phyloP scores from a whole-genome alignment of 768 basidiomycete genomes.

The Daedaleopsis sinensis region DNA sequence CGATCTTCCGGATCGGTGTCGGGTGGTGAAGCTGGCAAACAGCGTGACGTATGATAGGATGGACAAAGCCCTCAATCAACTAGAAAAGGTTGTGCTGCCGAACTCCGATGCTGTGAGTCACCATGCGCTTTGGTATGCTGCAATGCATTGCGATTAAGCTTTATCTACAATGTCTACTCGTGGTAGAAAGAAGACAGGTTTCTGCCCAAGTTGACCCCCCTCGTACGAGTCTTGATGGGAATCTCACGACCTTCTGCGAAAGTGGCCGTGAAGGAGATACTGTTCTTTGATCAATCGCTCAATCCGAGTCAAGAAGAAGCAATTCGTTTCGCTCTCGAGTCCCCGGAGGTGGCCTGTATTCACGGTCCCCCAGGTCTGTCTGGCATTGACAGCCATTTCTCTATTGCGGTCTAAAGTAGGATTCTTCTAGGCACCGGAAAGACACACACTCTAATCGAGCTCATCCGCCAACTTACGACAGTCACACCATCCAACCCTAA shows the following conservation, averaged over 20 bases:
- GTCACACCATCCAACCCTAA: conserved; percentile 49
- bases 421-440: conserved; percentile 81
- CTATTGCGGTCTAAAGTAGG: background rate
- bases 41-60: conserved; percentile 92
- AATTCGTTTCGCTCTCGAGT: conserved; percentile 78
- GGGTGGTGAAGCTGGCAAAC: conserved; percentile 88
- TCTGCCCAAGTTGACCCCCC: conserved; percentile 46
- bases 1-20: conserved; percentile 83
- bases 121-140: background rate
- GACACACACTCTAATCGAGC: conserved; percentile 93
- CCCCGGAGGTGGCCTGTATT: conserved; percentile 85
- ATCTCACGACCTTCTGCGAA: conserved; percentile 50
- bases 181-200: conserved; percentile 43
- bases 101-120: conserved; percentile 16
- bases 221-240: conserved; percentile 75
- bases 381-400: background rate
- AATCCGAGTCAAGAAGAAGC: conserved; percentile 88
- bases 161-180: background rate
- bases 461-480: conserved; percentile 81
- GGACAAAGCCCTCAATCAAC: conserved; percentile 76
- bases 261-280: conserved; percentile 42
- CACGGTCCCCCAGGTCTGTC: conserved; percentile 91
- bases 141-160: background rate
- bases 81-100: conserved; percentile 50
- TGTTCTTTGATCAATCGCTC: conserved; percentile 74